Evolutionary conservation across 2,329 filamentous ascomycete genomes (phyloP), one percentile per base, ranked within the genome.

Genomic region (Penicillium olsonii): DNA sequence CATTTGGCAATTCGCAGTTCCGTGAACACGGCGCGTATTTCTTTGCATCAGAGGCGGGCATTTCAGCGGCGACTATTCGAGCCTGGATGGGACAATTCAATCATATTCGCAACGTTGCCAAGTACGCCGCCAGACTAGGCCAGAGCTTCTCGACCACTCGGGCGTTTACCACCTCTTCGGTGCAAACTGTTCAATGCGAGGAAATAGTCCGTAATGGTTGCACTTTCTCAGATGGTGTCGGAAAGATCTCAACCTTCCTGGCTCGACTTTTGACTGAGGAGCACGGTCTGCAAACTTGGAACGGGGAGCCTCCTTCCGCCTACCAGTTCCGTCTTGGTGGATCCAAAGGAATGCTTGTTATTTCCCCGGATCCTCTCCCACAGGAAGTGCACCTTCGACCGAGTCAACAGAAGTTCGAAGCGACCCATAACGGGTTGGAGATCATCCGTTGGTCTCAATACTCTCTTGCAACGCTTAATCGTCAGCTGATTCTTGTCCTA

Each of bases 121-220:
- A 95, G 63, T 89, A 92, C 66, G 88, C 90, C 40, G 90, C 94
- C 22, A 83, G 94, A 22, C 76, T 97, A 15, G 94, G 94, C 0
- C 94, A 97, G 70, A 96, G 92, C 66, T 96, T 99, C 66, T 96
- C 94, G 0, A 96, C 92, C 0, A 99, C 94, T 0, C 78, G 88
- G 52, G 84, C 87, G 10, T 84, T 95, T 35, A 78, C 77, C 22
- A 80, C 84, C 14, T 82, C 85, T 18, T 79, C 78, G 0, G 81
- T 87, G 6, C 75, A 78, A 1, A 68, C 82, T 20, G 75, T 81
- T 11, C 75, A 76, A 5, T 82, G 92, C 26, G 69, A 78, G 0
- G 94, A 97, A 56, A 81, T 97, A 17, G 75, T 84, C 50, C 78
- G 79, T 2, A 84, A 88, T 39, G 81, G 77, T 0, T 85, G 83